Base-by-base conservation (phyloP, 2,329 filamentous ascomycete genomes). In the Neofusicoccum ribis region DNA sequence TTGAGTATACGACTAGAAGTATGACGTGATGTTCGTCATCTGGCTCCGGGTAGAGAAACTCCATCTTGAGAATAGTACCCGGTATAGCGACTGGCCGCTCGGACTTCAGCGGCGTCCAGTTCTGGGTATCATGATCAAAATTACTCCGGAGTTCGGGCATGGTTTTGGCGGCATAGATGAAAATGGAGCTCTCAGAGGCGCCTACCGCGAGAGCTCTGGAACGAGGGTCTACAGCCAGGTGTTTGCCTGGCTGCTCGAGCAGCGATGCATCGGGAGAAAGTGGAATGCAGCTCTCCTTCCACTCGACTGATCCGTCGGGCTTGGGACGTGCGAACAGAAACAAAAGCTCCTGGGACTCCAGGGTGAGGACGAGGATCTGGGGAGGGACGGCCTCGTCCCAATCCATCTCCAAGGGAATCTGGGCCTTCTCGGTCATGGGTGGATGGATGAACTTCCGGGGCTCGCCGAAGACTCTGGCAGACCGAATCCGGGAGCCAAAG, bases 31-130 rank as follows among this genome's bases (percentile, higher is more conserved):
- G 82, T 9, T 87, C 83, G 67, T 93, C 88, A 62, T 87, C 84
- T 0, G 84, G 78, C 9, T 84, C 83, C 7, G 93, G 91, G 66
- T 90, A 87, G 2, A 99, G 82, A 69, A 98, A 99, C 23, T 93
- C 90, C 83, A 97, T 89, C 70, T 92, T 91, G 70, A 94, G 83
- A 64, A 98, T 91, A n/a, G 89, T 83, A 0, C 91, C 93, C 7
- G 88, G 85, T 7, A 92, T 81, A 9, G 72, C 64, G 34, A 78
- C 66, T 2, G 72, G 70, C 44, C 78, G 71, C 77, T 86, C 84
- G 67, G 82, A 78, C 60, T 82, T 82, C 65, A 96, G 84, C 1
- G 90, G 90, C 9, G 70, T 82, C 76, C 65, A 91, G 76, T 68
- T 78, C 72, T n/a, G 79, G 44, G 68, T 74, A 72, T 43, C 72